A percentile compares a stretch with the other conserved stretches of the same genome.
phyloP scores from a whole-genome alignment of 306 rosid species.

The Rubus idaeus region DNA sequence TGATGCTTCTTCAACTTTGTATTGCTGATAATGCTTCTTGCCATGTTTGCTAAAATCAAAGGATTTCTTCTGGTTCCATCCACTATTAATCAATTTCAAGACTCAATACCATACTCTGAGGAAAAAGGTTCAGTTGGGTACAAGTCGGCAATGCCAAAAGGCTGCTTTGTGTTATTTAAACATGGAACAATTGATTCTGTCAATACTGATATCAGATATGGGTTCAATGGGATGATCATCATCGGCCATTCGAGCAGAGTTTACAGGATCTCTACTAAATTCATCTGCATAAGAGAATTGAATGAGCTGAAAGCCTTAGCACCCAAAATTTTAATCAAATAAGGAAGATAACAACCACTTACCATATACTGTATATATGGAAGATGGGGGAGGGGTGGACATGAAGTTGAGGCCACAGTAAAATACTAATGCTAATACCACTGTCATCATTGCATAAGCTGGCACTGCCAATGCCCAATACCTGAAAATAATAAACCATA shows the following conservation, averaged over 20 bases:
- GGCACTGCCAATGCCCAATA: conserved; percentile 95
- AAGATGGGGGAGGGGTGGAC: conserved; percentile 72
- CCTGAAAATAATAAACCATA: conserved; percentile 33
- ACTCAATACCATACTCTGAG: background rate
- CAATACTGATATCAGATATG: conserved; percentile 64
- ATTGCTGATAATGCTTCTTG: background rate
- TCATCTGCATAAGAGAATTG: conserved; percentile 57
- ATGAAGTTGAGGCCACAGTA: conserved; percentile 88
- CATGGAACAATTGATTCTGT: conserved; percentile 66
- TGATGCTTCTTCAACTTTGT: background rate
- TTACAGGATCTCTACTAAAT: conserved; percentile 68
- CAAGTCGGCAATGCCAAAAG: background rate
- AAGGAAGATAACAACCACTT: conserved; percentile 27
- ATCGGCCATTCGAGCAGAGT: conserved; percentile 28
- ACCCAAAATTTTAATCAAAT: background rate
- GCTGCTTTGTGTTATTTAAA: conserved; percentile 34
- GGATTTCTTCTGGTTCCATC: background rate
- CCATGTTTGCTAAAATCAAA: background rate
- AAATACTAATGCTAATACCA: conserved; percentile 57
- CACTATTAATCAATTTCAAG: background rate
- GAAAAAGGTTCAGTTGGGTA: background rate
- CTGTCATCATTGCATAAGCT: conserved; percentile 62
- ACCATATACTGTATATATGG: conserved; percentile 68
- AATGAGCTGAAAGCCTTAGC: background rate
- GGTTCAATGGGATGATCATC: conserved; percentile 77